Evolutionary conservation across 2,329 filamentous ascomycete species (phyloP), one percentile per base, ranked within the genome.

Genomic region (Penicillium sp.): DNA sequence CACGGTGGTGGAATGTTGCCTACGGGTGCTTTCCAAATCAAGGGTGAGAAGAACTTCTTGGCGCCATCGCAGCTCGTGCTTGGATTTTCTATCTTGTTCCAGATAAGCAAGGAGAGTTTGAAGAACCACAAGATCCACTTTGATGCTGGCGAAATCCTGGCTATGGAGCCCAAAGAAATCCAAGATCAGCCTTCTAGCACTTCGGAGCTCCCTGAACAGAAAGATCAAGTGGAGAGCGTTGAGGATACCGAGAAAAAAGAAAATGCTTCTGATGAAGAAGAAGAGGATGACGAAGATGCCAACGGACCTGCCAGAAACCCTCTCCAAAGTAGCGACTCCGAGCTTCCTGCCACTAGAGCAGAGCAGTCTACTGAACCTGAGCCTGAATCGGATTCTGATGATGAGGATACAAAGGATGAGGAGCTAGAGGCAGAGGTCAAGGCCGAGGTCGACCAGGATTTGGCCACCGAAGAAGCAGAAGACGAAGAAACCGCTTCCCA

Each of bases 1-100:
- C 86, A 85, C 0, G 93, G 93, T 25, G 93, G 96, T 64, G 93
- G 65, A n/a, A 64, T 91, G 66, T 76, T 99, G 7, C 84, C 87
- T 0, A 81, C 85, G 0, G 95, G 93, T 19, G 85, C 85, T 61
- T 97, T 99, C 72, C 85, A 88, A 74, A 82, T 97, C 48, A 84
- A 85, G 37, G 93, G 93, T 2, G 89, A 90, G 77, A 98, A 97
- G 79, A 96, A 96, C 68, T 95, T 90, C 66, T 75, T 99, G 35
- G 91, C 93, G 0, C 93, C 95, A 1, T 89, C 92, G 7, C 92
- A 93, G 68, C 81, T 98, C 27, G 80, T 97, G 1, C 84, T 99
- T 31, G 95, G 95, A 0, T 91, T 98, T 69, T 93, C 88, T 1
- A 83, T 96, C 45, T 82, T 96, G 75, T 99, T 96, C 75, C 88